Base-by-base conservation (phyloP, 2,329 filamentous ascomycete genomes). In the Clarireedia hainanense region DNA sequence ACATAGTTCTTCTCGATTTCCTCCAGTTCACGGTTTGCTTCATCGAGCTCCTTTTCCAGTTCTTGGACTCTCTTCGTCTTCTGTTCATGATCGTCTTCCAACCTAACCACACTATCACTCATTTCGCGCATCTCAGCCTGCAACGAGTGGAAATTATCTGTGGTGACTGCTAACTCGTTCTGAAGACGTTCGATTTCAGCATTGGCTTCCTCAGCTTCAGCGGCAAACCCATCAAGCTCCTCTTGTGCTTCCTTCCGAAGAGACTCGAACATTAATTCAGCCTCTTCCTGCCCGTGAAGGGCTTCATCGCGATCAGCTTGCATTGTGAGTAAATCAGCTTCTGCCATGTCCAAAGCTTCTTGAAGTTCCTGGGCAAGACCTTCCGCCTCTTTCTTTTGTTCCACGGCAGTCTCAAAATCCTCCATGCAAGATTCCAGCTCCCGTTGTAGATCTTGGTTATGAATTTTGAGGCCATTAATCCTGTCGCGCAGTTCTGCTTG, bases 71-170 rank as follows among this genome's bases (percentile, higher is more conserved):
- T 84, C 56, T 84, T 83, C 47, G 87, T 72, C 70, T 91, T 94
- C 64, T 81, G 83, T 61, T 89, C 84, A 53, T 92, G 88, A 63
- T 95, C 91, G 69, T 97, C 91, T 69, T 97, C 94, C 0, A 99
- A 79, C 46, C 89, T 80, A 34, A 96, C 80, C 5, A 97, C 79
- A 23, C 87, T 87, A 64, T 96, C 90, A 65, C 88, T 95, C 72
- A 96, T 86, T 64, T 86, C 86, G 60, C 91, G 88, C 85, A 99
- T 94, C 75, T 97, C 94, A 57, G 87, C 84, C 68, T 97, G 92
- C 52, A 99, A 74, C n/a, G 89, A 88, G 61, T 86, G 84, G 70
- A 96, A 92, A 68, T 94, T 95, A 67, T 97, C 91, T 12, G 84
- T 84, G 52, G 86, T 83, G 60, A 89, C 86, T 59, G 83, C 81